phyloP scores from a whole-genome alignment of 768 basidiomycete species.

The Steccherinum ochraceum region DNA sequence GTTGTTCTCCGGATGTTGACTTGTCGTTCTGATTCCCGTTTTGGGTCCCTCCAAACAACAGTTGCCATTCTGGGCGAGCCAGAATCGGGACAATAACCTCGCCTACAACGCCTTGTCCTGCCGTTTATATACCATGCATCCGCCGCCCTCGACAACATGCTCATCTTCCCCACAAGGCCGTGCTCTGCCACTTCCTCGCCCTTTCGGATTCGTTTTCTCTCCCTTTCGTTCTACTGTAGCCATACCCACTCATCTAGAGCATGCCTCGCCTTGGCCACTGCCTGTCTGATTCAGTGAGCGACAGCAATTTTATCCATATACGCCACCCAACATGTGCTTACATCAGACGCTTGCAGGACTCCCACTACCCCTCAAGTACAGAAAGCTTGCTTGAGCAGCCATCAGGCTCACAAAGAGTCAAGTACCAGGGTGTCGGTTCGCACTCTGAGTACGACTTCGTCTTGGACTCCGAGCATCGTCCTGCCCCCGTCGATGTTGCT shows the following conservation, averaged over 20 bases:
- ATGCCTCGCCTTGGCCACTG: background rate
- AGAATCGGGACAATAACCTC: background rate
- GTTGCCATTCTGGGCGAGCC: background rate
- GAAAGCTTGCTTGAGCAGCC: constrained; percentile 25
- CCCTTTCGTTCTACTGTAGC: background rate
- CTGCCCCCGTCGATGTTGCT: constrained; percentile 47
- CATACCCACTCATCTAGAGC: background rate
- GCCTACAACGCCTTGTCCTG: background rate
- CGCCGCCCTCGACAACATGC: background rate
- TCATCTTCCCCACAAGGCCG: background rate
- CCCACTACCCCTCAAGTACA: constrained; percentile 17
- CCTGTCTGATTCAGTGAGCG: background rate
- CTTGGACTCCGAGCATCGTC: constrained; percentile 43
- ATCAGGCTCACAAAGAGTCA: constrained; percentile 54
- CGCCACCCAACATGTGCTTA: too few species aligned
- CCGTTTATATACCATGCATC: background rate
- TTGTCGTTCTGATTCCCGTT: background rate
- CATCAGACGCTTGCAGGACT: constrained; percentile 10
- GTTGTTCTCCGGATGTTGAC: background rate
- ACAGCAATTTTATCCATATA: too few species aligned
- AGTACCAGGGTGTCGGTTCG: constrained; percentile 50
- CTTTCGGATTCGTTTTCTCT: background rate
- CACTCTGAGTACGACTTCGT: constrained; percentile 51
- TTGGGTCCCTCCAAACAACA: background rate
- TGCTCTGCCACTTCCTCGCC: background rate